Evolutionary conservation across 2,329 filamentous ascomycete species (phyloP).

Genomic region (Thelonectria blattea): DNA sequence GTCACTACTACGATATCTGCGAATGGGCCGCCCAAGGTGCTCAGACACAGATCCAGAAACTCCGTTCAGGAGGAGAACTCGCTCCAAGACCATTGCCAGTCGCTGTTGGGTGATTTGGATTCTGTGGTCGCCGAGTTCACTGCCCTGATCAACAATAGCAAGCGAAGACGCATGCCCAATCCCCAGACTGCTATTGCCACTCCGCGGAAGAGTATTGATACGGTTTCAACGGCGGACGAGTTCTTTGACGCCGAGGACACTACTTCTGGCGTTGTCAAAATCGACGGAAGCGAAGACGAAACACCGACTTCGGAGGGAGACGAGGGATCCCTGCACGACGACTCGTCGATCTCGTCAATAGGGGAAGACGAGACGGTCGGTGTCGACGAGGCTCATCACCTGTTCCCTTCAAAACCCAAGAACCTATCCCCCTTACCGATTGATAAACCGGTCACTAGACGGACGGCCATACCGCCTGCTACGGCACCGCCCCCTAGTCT

Average conservation of each 20-base stretch:
- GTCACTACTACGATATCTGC: conserved; percentile 39
- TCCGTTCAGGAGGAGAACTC: conserved; percentile 63
- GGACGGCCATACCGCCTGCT: conserved; percentile 73
- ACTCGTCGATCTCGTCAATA: conserved; percentile 64
- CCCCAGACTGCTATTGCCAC: conserved; percentile 55
- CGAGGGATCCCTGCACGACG: conserved; percentile 59
- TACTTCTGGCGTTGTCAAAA: conserved; percentile 73
- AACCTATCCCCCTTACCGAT: conserved; percentile 79
- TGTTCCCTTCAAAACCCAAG: conserved; percentile 80
- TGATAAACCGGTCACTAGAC: conserved; percentile 66
- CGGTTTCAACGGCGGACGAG: conserved; percentile 77
- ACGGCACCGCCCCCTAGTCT: conserved; percentile 85
- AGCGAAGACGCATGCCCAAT: conserved; percentile 70
- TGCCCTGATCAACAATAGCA: conserved; percentile 76
- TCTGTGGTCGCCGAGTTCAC: conserved; percentile 84
- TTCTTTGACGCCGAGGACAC: conserved; percentile 88
- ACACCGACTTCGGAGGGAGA: conserved; percentile 61
- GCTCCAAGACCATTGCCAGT: conserved; percentile 82
- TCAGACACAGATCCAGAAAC: conserved; percentile 46
- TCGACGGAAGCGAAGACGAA: conserved; percentile 74
- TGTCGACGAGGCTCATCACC: conserved; percentile 63
- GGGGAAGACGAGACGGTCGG: conserved; percentile 64
- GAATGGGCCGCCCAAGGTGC: conserved; percentile 39
- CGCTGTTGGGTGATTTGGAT: conserved; percentile 85
- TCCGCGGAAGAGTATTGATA: conserved; percentile 76